A percentile compares a stretch with the other conserved stretches of the same genome.
These are phyloP conservation scores for Cordyceps tenuipes DNA, from an alignment of 2,329 filamentous ascomycete species.

Conservation along the genomic window DNA sequence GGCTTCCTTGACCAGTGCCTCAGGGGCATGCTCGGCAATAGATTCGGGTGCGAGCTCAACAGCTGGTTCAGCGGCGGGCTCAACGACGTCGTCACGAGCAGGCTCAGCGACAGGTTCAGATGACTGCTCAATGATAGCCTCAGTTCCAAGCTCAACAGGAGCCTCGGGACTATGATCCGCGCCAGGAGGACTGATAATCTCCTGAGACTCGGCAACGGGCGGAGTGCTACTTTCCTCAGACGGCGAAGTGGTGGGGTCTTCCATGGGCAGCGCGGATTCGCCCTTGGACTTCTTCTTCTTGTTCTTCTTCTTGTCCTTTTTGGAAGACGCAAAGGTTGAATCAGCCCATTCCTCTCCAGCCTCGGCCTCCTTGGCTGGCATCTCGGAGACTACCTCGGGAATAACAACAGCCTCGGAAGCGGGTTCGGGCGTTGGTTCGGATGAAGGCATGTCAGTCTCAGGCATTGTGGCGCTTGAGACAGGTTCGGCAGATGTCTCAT, in stretches of 20 bases:
- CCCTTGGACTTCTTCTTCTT: conserved; percentile 10
- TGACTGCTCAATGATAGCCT: not conserved
- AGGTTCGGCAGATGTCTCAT: not conserved
- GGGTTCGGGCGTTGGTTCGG: not conserved
- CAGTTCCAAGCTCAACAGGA: not conserved
- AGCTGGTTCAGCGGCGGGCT: not conserved
- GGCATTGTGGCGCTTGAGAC: not conserved
- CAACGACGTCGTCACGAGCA: not conserved
- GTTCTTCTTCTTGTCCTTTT: conserved; percentile 25
- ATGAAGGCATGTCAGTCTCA: not conserved
- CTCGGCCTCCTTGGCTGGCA: not conserved
- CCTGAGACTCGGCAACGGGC: not conserved
- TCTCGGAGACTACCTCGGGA: not conserved
- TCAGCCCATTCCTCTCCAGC: conserved; percentile 24
- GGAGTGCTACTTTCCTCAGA: not conserved
- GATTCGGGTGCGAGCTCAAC: not conserved
- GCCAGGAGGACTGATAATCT: not conserved
- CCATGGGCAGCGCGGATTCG: not conserved
- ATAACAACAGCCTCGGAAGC: not conserved
- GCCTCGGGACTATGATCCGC: not conserved
- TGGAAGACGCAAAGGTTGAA: conserved; percentile 20
- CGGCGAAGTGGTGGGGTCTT: not conserved
- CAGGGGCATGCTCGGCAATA: not conserved
- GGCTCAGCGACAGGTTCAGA: not conserved
- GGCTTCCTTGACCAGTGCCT: not conserved